A percentile compares a stretch with the other conserved stretches of the same genome.
Conservation (phyloP, 441 rosid genomes). For the Gossypium gossypioides region DNA sequence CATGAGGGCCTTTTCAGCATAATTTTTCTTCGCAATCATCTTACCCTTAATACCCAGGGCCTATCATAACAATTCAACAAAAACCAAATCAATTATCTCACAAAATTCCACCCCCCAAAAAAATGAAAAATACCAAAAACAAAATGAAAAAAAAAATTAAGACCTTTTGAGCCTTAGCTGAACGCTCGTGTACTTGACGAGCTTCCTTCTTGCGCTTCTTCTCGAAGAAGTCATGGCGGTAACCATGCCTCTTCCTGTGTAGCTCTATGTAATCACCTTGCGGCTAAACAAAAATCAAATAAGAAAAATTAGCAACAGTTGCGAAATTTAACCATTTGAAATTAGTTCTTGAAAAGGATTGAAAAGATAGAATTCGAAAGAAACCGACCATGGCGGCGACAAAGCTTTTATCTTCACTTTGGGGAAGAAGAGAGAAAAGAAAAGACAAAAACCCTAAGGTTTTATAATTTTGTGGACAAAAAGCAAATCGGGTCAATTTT, state of each 20-base stretch:
- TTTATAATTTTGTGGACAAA: constrained; percentile 5
- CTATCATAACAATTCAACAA: constrained; percentile 19
- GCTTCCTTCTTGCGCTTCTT: constrained; percentile 84
- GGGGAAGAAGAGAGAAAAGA: neutral
- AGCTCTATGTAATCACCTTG: constrained; percentile 82
- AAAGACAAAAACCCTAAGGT: neutral
- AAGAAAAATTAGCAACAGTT: neutral
- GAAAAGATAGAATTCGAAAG: neutral
- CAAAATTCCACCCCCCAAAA: neutral
- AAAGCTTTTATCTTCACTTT: neutral
- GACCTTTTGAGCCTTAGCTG: constrained; percentile 61
- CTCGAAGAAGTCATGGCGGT: constrained; percentile 62
- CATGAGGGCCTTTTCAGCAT: constrained; percentile 86
- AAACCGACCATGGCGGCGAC: constrained; percentile 11
- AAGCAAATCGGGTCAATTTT: neutral
- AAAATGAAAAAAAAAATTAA: neutral
- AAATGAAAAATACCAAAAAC: neutral
- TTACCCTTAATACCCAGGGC: constrained; percentile 86
- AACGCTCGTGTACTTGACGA: constrained; percentile 68
- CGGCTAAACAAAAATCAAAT: constrained; percentile 32
- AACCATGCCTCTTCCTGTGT: constrained; percentile 71
- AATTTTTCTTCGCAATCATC: constrained; percentile 83
- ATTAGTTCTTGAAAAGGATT: neutral
- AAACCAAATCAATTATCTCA: neutral
- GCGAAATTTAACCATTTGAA: neutral